Evolutionary conservation across 2,329 filamentous ascomycete species (phyloP), one percentile per base, ranked within the genome.

Genomic region (Fusarium equiseti): DNA sequence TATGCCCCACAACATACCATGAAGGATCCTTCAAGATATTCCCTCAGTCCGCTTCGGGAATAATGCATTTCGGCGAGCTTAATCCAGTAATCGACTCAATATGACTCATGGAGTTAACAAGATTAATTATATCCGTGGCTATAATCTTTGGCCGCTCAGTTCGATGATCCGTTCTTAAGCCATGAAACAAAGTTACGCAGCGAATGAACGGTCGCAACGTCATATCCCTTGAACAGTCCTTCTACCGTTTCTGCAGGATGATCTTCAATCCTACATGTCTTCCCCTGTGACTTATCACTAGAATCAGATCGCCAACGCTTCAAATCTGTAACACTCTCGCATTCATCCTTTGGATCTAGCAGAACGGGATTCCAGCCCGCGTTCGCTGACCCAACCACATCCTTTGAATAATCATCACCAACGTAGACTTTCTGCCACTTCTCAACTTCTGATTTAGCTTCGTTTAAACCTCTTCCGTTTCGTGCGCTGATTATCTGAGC

Each of bases 371-470:
- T 64, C 71, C 71, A 73, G 0, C 71, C 71, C 0, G 69, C 71
- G 2, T 62, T 55, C 3, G 13, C 11, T 4, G 71, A 66, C 1
- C 71, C 71, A 7, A 71, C 27, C 5, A 74, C 66, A 12, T 73
- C 71, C 18, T 73, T 73, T 1, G 50, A 46, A 15, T 71, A 61
- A 4, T 73, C 71, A 12, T 73, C 71, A 1, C 71, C 71, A 8
- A 73, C 71, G 10, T 68, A 70, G 0, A 73, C 46, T 43, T 71
- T 74, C 3, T 20, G 55, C 71, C 71, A 73, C 0, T 0, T 6
- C 7, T 24, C 22, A 0, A 8, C 20, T 8, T 71, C 59, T 0
- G 20, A 22, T 31, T 59, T 40, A 0, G 55, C 31, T 5, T 74
- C 50, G 0, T 6, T n/a, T 1, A 55, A 7, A 1, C n/a, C 44